These are phyloP conservation scores for Crotalaria pallida DNA, from an alignment of 306 rosid species.

Conservation along the genomic window DNA sequence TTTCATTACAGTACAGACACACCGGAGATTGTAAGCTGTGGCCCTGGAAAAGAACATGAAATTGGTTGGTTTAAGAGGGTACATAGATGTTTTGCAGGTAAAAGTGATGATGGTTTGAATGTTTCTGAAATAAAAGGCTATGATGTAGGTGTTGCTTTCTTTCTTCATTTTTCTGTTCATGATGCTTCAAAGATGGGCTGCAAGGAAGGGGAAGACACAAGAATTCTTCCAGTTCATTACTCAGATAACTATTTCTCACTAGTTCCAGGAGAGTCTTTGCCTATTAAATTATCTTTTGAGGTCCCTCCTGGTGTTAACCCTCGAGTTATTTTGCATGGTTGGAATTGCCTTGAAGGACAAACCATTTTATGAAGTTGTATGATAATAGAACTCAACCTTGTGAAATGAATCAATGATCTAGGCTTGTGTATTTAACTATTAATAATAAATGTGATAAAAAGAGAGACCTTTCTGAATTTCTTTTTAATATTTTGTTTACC, in stretches of 20 bases:
- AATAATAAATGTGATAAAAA: background rate
- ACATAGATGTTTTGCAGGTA: conserved; percentile 33
- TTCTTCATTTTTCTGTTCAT: conserved; percentile 79
- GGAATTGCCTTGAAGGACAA: conserved; percentile 54
- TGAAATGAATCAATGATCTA: background rate
- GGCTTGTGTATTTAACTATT: background rate
- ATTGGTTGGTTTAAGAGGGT: conserved; percentile 45
- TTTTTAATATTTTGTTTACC: background rate
- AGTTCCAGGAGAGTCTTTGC: conserved; percentile 71
- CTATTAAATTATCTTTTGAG: conserved; percentile 57
- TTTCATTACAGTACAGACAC: conserved; percentile 27
- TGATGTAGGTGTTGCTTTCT: conserved; percentile 79
- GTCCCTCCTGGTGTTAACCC: conserved; percentile 70
- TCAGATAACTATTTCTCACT: conserved; percentile 87
- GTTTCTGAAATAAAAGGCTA: conserved; percentile 50
- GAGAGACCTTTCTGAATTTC: background rate
- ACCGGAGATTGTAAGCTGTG: conserved; percentile 9
- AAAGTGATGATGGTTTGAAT: conserved; percentile 32
- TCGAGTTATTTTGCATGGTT: conserved; percentile 57
- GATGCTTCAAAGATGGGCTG: conserved; percentile 39
- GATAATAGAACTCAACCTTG: background rate
- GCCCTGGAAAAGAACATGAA: conserved; percentile 28
- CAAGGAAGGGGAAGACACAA: conserved; percentile 69
- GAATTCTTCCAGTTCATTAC: conserved; percentile 91
- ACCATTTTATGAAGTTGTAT: conserved; percentile 26